phyloP scores from a whole-genome alignment of 345 rosid genomes.

The Murraya paniculata region DNA sequence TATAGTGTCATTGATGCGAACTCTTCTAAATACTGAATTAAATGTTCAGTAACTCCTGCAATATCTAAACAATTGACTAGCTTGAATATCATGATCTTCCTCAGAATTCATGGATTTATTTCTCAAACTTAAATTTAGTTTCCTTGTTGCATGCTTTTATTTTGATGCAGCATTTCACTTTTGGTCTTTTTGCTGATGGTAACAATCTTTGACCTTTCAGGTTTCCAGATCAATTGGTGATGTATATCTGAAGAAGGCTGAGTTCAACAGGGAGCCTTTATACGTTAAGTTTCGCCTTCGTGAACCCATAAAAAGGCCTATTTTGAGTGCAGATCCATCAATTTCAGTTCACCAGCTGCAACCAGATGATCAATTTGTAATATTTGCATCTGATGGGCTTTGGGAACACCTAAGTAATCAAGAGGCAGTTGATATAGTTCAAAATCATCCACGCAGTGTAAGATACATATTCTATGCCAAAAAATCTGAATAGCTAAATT shows the following conservation, averaged over 20 bases:
- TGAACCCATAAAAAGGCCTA: conserved; percentile 59
- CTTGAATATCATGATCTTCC: not conserved
- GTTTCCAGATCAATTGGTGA: conserved; percentile 85
- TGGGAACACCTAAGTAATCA: conserved; percentile 88
- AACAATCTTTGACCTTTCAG: conserved; percentile 29
- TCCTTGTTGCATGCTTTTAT: not conserved
- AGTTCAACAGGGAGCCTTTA: conserved; percentile 83
- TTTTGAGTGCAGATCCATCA: conserved; percentile 73
- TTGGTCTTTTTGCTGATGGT: conserved; percentile 9
- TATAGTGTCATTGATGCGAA: not conserved
- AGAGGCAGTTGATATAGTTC: conserved; percentile 76
- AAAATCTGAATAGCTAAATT: not conserved
- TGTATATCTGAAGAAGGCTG: conserved; percentile 73
- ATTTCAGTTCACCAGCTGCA: conserved; percentile 61
- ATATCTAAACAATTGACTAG: not conserved
- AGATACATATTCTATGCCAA: conserved; percentile 15
- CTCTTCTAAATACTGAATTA: not conserved
- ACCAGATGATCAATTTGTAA: conserved; percentile 62
- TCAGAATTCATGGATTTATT: not conserved
- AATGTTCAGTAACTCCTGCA: not conserved
- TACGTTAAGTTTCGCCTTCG: conserved; percentile 64
- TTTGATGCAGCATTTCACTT: conserved; percentile 9
- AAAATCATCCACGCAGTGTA: conserved; percentile 60
- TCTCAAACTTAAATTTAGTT: not conserved
- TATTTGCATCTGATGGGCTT: conserved; percentile 84